Conservation (phyloP, 1,139 yeast genomes). For the Suhomyces chickasaworum region DNA sequence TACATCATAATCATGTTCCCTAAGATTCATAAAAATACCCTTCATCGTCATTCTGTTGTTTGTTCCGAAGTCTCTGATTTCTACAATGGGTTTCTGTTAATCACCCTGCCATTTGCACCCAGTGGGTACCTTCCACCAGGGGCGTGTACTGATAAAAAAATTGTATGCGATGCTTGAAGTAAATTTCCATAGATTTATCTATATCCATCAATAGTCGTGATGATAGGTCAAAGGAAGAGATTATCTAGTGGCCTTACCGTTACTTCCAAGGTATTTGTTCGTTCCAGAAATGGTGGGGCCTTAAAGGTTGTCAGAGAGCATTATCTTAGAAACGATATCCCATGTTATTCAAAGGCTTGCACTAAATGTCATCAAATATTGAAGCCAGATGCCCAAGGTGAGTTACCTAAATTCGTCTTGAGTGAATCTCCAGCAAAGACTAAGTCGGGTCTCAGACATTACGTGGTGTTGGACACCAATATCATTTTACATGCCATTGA, state of each 20-base stretch:
- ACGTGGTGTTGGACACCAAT: slow-evolving; percentile 84
- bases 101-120: slow-evolving; percentile 6
- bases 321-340: slow-evolving; percentile 87
- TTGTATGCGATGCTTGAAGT: slow-evolving; percentile 12
- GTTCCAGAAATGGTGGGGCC: slow-evolving; percentile 89
- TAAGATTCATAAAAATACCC: too few species aligned
- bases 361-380: slow-evolving; percentile 57
- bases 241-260: slow-evolving; percentile 63
- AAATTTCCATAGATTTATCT: background rate
- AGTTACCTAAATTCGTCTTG: slow-evolving; percentile 51
- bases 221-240: slow-evolving; percentile 42
- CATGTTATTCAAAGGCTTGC: slow-evolving; percentile 82
- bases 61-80: too few species aligned
- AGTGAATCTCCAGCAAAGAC: slow-evolving; percentile 52
- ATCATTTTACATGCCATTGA: slow-evolving; percentile 89
- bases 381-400: slow-evolving; percentile 57
- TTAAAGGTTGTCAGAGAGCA: slow-evolving; percentile 92
- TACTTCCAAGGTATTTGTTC: slow-evolving; percentile 88
- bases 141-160: slow-evolving; percentile 8
- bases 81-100: too few species aligned
- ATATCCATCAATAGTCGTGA: slow-evolving; percentile 3
- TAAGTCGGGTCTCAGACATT: slow-evolving; percentile 53
- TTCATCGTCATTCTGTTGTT: too few species aligned
- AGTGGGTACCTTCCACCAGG: too few species aligned
- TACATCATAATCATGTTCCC: too few species aligned